phyloP scores from a whole-genome alignment of 2,329 filamentous ascomycete species.

The Aspergillus felis region DNA sequence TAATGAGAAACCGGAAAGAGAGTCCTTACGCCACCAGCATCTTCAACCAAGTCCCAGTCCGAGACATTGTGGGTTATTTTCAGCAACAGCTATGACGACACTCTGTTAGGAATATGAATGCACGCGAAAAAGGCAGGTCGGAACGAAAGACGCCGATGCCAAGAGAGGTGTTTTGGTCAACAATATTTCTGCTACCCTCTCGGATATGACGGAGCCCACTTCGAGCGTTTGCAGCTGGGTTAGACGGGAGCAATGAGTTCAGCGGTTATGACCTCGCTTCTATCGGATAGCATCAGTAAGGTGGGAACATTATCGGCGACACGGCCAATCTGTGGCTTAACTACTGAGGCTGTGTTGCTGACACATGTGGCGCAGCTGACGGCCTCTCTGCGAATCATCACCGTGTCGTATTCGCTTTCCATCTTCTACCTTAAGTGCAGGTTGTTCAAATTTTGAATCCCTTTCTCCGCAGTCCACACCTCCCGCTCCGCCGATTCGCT shows the following conservation, averaged over 20 bases:
- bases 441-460: neutral
- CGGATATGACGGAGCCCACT: neutral
- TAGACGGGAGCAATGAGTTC: too few species aligned
- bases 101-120: neutral
- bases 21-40: conserved; percentile 64
- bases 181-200: too few species aligned
- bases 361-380: neutral
- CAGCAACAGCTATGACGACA: neutral
- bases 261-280: neutral
- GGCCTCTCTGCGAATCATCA: neutral
- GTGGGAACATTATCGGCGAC: neutral
- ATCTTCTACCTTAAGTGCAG: neutral
- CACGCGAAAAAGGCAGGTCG: neutral
- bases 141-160: neutral
- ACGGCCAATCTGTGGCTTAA: neutral
- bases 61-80: conserved; percentile 38
- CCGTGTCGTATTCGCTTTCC: neutral
- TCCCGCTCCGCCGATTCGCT: neutral
- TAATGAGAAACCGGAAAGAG: conserved; percentile 7
- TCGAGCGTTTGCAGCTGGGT: neutral
- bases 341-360: neutral
- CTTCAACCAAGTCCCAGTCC: conserved; percentile 55
- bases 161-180: neutral
- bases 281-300: neutral
- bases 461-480: neutral